Conservation (phyloP, 1,139 yeast species). For the Candida frijolesensis region DNA sequence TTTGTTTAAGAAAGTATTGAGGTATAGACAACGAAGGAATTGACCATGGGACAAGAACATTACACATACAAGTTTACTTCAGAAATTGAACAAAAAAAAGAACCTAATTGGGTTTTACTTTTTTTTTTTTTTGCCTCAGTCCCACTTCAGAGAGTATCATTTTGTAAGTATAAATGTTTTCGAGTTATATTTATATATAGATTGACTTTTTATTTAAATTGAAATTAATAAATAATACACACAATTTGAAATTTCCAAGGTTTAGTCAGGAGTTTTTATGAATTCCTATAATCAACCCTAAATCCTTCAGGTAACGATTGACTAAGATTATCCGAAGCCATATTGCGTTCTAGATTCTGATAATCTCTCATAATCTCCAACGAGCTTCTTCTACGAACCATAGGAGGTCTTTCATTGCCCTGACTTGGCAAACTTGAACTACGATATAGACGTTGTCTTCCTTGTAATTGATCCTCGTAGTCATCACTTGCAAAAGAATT, state of each 20-base stretch:
- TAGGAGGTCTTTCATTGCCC: not conserved
- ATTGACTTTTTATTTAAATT: not conserved
- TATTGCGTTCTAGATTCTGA: not conserved
- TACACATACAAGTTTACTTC: not conserved
- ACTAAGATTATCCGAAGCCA: not conserved
- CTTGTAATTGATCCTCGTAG: not conserved
- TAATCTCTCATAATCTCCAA: not conserved
- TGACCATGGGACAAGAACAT: not conserved
- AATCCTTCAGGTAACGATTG: conserved; percentile 6
- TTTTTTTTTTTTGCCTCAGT: too few relatives aligned
- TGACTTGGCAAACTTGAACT: not conserved
- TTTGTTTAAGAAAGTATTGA: conserved; percentile 16
- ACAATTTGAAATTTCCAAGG: not conserved
- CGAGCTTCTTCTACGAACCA: not conserved
- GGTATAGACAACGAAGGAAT: conserved; percentile 16
- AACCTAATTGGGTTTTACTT: too few relatives aligned
- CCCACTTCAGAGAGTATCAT: too few relatives aligned
- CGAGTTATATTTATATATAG: not conserved
- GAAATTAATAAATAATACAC: not conserved
- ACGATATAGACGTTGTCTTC: not conserved
- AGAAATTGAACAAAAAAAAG: not conserved
- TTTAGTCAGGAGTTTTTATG: not conserved
- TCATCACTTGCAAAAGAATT: not conserved
- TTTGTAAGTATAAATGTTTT: not conserved
- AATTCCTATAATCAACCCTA: not conserved